These are phyloP conservation scores for Pythium volutum DNA, from an alignment of 352 stramenopile genomes.

Conservation along the genomic window DNA sequence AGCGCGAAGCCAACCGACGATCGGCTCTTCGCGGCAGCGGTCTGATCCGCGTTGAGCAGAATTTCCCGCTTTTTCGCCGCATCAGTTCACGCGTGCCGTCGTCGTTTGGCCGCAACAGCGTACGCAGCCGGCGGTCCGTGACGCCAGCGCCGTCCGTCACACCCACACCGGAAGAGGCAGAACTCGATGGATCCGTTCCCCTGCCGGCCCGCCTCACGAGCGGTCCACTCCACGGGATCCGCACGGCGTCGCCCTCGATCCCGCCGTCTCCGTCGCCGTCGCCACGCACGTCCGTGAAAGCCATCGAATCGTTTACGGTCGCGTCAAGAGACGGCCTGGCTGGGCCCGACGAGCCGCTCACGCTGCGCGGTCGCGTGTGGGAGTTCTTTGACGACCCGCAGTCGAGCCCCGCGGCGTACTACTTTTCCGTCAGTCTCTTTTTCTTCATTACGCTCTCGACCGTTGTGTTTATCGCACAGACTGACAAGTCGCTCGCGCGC, in stretches of 20 bases:
- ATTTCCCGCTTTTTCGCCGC: constrained; percentile 21
- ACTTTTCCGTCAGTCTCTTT: constrained; percentile 59
- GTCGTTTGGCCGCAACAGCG: constrained; percentile 7
- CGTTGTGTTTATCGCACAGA: constrained; percentile 66
- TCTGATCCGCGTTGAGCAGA: constrained; percentile 35
- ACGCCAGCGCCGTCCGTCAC: constrained; percentile 13
- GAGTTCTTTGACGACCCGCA: constrained; percentile 70
- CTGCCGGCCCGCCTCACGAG: no score
- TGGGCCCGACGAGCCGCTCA: constrained; percentile 2
- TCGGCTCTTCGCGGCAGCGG: constrained; percentile 23
- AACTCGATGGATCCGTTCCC: no score
- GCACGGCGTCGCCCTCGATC: neutral
- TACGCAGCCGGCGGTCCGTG: constrained; percentile 8
- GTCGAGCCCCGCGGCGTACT: constrained; percentile 55
- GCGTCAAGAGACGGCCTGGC: neutral
- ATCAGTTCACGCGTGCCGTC: constrained; percentile 16
- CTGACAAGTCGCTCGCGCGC: constrained; percentile 38
- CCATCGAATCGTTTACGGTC: neutral
- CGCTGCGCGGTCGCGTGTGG: constrained; percentile 34
- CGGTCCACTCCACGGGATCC: neutral
- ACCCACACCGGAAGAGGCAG: constrained; percentile 19
- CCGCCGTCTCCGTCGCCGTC: neutral
- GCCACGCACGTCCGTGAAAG: constrained; percentile 4
- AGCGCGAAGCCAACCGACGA: constrained; percentile 48
- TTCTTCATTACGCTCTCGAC: constrained; percentile 66